Base-by-base conservation (phyloP, 1,284 basidiomycete species). In the Boletus sp. region DNA sequence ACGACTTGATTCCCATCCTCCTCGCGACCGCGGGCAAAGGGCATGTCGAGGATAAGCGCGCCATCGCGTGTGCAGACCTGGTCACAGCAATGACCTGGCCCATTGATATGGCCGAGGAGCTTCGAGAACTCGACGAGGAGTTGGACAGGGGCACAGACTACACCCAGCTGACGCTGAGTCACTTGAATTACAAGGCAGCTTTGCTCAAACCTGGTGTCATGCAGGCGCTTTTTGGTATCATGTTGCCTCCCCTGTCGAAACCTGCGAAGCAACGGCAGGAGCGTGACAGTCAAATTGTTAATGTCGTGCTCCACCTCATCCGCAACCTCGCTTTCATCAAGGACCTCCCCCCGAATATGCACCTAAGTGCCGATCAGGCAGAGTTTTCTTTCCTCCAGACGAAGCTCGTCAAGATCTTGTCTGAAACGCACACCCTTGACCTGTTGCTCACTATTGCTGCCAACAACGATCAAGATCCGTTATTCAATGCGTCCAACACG, bases 41-140 rank as follows among this genome's bases (percentile, higher is more conserved):
- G 10, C 72, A 78, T 19, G 81, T 85, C 40, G 89, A 84, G 62
- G 91, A 84, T 72, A 91, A 90, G 63, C 80, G 92, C 41, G 88
- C 91, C 0, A 78, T 96, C 19, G 82, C 88, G 3, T 90, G 88
- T 55, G 87, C 83, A 7, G 94, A 97, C 64, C 74, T 97, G 22
- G 84, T 95, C 60, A 90, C 91, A 0, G 92, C 93, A 0, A 88
- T 97, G 84, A 97, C 93, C 4, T 97, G 94, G 94, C 94, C 94
- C 1, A 94, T 97, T 50, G 91, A 97, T 68, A 74, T 96, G 51
- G 88, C 89, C 1, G 85, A 90, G 59, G 94, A 97, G 69, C 73
- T 97, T 52, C 89, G 88, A 62, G 94, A 96, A 62, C 76, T 94
- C 41, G 87, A 91, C 60, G 87, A 91, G 43, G 85, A 82, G 40